phyloP scores from a whole-genome alignment of 805 yeast genomes.

The Babjeviella inositovora region DNA sequence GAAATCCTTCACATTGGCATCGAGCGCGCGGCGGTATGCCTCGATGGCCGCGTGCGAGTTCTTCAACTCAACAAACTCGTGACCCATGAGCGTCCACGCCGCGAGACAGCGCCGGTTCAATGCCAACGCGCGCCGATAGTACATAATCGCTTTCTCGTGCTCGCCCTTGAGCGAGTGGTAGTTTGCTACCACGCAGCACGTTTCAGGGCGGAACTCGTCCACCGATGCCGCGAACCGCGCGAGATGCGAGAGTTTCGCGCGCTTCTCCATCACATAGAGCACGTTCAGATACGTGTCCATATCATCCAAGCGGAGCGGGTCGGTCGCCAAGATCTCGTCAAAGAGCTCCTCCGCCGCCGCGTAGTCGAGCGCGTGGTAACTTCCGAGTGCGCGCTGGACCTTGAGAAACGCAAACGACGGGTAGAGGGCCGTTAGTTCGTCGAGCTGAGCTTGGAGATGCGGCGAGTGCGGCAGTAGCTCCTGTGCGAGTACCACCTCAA shows the following conservation, averaged over 20 bases:
- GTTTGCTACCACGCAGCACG: constrained; percentile 89
- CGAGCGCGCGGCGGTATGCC: constrained; percentile 85
- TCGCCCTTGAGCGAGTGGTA: constrained; percentile 84
- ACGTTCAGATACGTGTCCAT: constrained; percentile 91
- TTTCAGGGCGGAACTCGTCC: constrained; percentile 83
- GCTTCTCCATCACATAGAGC: constrained; percentile 83
- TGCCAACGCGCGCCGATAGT: constrained; percentile 77
- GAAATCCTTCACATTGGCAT: constrained; percentile 75
- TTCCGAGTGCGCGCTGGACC: constrained; percentile 68
- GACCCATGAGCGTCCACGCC: constrained; percentile 99
- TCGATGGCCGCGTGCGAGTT: constrained; percentile 97
- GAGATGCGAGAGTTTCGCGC: constrained; percentile 65
- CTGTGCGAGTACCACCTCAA: constrained; percentile 53
- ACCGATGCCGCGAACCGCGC: constrained; percentile 76
- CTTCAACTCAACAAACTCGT: constrained; percentile 90
- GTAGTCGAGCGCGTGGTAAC: constrained; percentile 79
- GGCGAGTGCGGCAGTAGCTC: constrained; percentile 62
- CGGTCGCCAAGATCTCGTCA: constrained; percentile 54
- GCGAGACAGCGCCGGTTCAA: constrained; percentile 66
- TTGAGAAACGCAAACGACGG: constrained; percentile 65
- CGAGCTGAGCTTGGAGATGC: constrained; percentile 30
- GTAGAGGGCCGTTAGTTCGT: constrained; percentile 31
- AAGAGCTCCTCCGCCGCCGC: constrained; percentile 64
- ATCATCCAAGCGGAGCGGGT: constrained; percentile 82
- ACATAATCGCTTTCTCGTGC: constrained; percentile 89